phyloP scores from a whole-genome alignment of 345 rosid species.

The Eucalyptus urophylla region DNA sequence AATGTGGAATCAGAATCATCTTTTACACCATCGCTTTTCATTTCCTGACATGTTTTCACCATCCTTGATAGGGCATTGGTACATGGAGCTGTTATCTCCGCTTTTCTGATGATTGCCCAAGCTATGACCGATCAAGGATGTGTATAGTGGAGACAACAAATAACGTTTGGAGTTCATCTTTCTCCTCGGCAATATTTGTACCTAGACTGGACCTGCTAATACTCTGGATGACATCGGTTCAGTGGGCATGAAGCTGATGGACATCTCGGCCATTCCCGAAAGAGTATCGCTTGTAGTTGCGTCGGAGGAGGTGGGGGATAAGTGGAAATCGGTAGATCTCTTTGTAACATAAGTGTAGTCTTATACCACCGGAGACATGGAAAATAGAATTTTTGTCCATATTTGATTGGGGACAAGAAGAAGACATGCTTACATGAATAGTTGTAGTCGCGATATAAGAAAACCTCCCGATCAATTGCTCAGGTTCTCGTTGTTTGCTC shows the following conservation, averaged over 20 bases:
- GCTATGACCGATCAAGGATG: constrained; percentile 99
- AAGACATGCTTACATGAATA: background rate
- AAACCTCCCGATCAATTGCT: background rate
- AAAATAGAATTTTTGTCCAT: background rate
- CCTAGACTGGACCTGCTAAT: background rate
- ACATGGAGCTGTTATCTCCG: constrained; percentile 83
- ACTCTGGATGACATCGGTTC: background rate
- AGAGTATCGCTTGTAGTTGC: background rate
- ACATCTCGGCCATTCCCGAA: background rate
- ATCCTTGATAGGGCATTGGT: constrained; percentile 58
- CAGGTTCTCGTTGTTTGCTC: background rate
- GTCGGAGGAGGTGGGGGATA: background rate
- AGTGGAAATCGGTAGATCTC: background rate
- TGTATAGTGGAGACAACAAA: constrained; percentile 19
- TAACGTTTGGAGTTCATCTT: background rate
- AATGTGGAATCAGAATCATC: background rate
- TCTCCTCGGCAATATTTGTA: background rate
- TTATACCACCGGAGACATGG: background rate
- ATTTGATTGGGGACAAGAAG: background rate
- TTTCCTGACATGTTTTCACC: background rate
- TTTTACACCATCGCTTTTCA: background rate
- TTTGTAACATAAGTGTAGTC: background rate
- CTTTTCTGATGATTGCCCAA: constrained; percentile 88
- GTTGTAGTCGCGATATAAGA: background rate
- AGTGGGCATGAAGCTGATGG: background rate